Percentiles rank a stretch among this genome's conserved stretches.
phyloP scores from a whole-genome alignment of 257 asterid species.

The Apocynum venetum region DNA sequence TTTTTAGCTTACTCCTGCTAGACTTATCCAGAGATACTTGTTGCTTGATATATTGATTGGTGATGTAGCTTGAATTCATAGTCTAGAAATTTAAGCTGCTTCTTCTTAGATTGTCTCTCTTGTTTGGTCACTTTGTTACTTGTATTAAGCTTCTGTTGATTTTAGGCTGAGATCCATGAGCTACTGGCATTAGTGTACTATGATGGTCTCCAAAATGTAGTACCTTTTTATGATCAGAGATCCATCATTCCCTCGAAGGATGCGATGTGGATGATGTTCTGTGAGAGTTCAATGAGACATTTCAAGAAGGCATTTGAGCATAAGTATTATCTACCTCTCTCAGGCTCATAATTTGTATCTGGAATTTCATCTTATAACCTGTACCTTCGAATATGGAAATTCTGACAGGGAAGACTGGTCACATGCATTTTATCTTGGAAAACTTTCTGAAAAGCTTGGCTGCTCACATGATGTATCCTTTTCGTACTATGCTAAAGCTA shows the following conservation, averaged over 20 bases:
- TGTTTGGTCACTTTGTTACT: not conserved
- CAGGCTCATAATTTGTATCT: constrained; percentile 24
- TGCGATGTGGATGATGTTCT: constrained; percentile 71
- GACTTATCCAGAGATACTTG: not conserved
- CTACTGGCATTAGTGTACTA: constrained; percentile 88
- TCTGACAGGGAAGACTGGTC: constrained; percentile 94
- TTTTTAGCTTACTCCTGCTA: not conserved
- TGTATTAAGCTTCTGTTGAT: constrained; percentile 14
- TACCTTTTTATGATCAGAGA: constrained; percentile 95
- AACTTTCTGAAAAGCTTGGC: constrained; percentile 92
- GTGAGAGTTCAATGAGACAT: constrained; percentile 85
- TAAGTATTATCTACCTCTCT: constrained; percentile 47
- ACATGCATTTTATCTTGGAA: constrained; percentile 87
- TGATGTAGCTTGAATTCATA: not conserved
- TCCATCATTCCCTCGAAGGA: constrained; percentile 61
- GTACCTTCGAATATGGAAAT: constrained; percentile 15
- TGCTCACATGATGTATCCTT: constrained; percentile 55
- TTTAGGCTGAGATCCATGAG: constrained; percentile 97
- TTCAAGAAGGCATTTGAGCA: constrained; percentile 82
- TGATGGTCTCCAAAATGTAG: constrained; percentile 97
- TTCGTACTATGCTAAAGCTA: constrained; percentile 79
- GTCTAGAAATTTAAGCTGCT: not conserved
- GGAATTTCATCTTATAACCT: constrained; percentile 17
- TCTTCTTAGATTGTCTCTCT: constrained; percentile 1
- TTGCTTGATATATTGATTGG: not conserved